A percentile compares a stretch with the other conserved stretches of the same genome.
These are phyloP conservation scores for Yamadazyma kitorensis DNA, from an alignment of 805 yeast genomes.

Conservation along the genomic window DNA sequence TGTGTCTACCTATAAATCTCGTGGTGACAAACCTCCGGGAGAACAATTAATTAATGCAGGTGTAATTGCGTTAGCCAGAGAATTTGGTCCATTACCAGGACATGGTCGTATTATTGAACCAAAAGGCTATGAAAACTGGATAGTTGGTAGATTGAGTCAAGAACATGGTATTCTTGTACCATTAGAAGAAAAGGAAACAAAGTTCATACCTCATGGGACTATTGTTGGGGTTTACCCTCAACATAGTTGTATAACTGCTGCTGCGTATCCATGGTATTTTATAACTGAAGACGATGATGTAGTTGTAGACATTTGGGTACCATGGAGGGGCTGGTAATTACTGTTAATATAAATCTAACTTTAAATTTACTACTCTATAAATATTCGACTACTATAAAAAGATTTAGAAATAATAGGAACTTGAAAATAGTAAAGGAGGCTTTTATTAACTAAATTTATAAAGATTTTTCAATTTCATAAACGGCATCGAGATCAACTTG, in stretches of 20 bases:
- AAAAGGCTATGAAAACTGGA: slow-evolving; percentile 52
- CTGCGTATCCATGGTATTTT: slow-evolving; percentile 56
- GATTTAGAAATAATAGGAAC: no score
- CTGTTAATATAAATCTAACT: no score
- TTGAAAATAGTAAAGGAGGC: no score
- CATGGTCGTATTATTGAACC: slow-evolving; percentile 48
- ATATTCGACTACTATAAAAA: no score
- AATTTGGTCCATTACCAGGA: slow-evolving; percentile 59
- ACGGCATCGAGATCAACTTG: slow-evolving; percentile 13
- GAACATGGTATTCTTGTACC: slow-evolving; percentile 78
- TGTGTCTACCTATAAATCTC: slow-evolving; percentile 49
- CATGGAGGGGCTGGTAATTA: slow-evolving; percentile 35
- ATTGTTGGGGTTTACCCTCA: slow-evolving; percentile 60
- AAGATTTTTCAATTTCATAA: slow-evolving; percentile 11
- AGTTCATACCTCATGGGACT: slow-evolving; percentile 52
- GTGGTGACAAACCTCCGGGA: slow-evolving; percentile 52
- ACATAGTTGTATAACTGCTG: slow-evolving; percentile 72
- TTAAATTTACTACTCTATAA: no score
- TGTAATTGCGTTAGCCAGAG: slow-evolving; percentile 66
- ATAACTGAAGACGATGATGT: slow-evolving; percentile 41
- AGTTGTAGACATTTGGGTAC: slow-evolving; percentile 64
- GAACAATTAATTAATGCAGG: slow-evolving; percentile 72
- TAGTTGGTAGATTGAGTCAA: slow-evolving; percentile 66
- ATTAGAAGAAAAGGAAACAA: slow-evolving; percentile 20
- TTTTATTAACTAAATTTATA: no score